phyloP scores from a whole-genome alignment of 345 rosid species.

The Psidium guajava region DNA sequence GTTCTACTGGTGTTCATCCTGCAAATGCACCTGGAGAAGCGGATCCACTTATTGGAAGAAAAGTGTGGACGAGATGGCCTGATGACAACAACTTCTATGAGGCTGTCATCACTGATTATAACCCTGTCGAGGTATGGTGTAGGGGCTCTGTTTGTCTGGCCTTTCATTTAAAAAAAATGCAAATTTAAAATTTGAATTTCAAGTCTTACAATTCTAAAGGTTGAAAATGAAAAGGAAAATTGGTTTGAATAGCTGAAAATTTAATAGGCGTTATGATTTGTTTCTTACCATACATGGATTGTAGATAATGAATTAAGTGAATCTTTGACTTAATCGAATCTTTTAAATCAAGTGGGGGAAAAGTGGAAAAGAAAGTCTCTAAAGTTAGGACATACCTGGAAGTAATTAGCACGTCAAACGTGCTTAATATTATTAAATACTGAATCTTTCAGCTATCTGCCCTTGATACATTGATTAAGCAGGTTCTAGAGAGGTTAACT shows the following conservation, averaged over 20 bases:
- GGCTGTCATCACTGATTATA: slow-evolving; percentile 84
- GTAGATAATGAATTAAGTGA: neutral
- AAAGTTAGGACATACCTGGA: neutral
- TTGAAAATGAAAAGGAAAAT: neutral
- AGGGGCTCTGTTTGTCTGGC: neutral
- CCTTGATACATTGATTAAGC: neutral
- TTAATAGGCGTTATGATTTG: neutral
- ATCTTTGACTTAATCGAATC: neutral
- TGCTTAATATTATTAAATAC: neutral
- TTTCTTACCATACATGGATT: neutral
- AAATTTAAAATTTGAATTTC: neutral
- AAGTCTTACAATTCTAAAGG: neutral
- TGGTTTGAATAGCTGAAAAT: neutral
- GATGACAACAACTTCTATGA: slow-evolving; percentile 84
- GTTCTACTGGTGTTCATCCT: slow-evolving; percentile 28
- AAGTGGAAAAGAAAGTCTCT: neutral
- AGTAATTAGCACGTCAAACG: neutral
- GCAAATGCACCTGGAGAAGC: slow-evolving; percentile 49
- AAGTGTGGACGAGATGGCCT: slow-evolving; percentile 99
- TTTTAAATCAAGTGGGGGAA: neutral
- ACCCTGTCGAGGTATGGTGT: slow-evolving; percentile 50
- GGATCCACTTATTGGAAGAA: slow-evolving; percentile 60
- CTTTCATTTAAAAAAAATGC: too few species aligned
- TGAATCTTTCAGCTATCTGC: neutral
- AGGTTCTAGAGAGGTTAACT: neutral